Evolutionary conservation across 2,329 filamentous ascomycete genomes (phyloP).

Genomic region (Lasiodiplodia sp.): DNA sequence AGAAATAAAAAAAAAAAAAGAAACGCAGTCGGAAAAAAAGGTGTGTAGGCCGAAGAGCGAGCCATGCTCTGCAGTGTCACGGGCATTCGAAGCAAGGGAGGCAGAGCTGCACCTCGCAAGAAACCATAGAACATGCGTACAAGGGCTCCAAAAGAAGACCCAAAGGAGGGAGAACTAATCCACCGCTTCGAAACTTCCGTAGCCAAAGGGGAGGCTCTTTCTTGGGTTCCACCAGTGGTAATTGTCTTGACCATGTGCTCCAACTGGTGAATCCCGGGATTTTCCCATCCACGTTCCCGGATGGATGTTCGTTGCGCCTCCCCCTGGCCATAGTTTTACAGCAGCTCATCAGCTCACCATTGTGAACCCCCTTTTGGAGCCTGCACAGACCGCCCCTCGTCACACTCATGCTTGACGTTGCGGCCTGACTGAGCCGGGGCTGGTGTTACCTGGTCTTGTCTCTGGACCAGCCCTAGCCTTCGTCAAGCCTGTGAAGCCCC

Average conservation of each 20-base stretch:
- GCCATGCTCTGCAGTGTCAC: constrained; percentile 1
- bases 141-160: neutral
- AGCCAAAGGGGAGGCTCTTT: neutral
- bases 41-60: constrained; percentile 2
- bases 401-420: constrained; percentile 19
- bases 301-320: neutral
- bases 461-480: neutral
- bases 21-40: neutral
- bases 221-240: neutral
- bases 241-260: neutral
- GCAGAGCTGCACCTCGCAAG: neutral
- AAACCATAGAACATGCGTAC: neutral
- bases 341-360: neutral
- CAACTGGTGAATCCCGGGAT: neutral
- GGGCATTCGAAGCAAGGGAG: neutral
- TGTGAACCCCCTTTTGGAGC: neutral
- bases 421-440: neutral
- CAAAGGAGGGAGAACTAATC: neutral
- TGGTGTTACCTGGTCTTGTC: constrained; percentile 1
- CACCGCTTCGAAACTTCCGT: neutral
- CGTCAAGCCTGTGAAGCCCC: constrained; percentile 4
- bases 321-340: neutral
- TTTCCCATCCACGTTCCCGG: neutral
- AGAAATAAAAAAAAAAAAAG: neutral
- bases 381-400: constrained; percentile 15